Evolutionary conservation across 2,329 filamentous ascomycete species (phyloP), one percentile per base, ranked within the genome.

Genomic region (Aspergillus transmontanensis): DNA sequence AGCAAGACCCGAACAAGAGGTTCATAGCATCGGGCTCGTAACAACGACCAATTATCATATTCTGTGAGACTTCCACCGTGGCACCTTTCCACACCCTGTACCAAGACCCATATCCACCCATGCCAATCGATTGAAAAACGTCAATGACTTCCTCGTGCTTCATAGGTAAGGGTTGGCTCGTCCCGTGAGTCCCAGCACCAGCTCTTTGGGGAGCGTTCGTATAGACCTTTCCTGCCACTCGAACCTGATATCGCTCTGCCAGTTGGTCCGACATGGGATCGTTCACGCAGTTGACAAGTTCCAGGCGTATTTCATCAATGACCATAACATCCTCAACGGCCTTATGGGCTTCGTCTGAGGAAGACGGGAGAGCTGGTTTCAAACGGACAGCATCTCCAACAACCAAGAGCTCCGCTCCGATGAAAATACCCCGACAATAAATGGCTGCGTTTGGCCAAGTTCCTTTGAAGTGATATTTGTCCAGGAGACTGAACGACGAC

Each of bases 351-450:
- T 62, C 23, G 6, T 26, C 3, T n/a, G 23, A 26, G 6, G 74
- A 10, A 21, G 60, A 58, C 60, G 63, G 68, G 12, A 60, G 66
- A 39, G 59, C 69, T 58, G 81, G 79, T 60, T 78, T 75, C 3
- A 89, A 72, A 6, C 86, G 84, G 2, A 88, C 81, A 0, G 79
- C 75, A 64, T 89, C 87, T 1, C 85, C 85, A 5, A 83, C 71
- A 6, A 80, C 75, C 12, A 89, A 71, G 34, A 88, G 75, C 68
- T 89, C 87, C 3, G 83, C 70, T 0, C 87, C 87, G 3, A 89
- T 71, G 64, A 82, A 88, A 7, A 88, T 79, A 0, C 83, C 86
- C 56, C 80, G 79, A 62, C 80, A 84, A 58, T 80, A 82, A n/a
- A 89, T 78, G 0, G 74, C 78, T 0, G 84, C 85, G 19, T 83